Percentiles rank a stretch among this genome's conserved stretches.
Conservation (phyloP, 768 basidiomycete species). For the Glaciozyma antarctica region DNA sequence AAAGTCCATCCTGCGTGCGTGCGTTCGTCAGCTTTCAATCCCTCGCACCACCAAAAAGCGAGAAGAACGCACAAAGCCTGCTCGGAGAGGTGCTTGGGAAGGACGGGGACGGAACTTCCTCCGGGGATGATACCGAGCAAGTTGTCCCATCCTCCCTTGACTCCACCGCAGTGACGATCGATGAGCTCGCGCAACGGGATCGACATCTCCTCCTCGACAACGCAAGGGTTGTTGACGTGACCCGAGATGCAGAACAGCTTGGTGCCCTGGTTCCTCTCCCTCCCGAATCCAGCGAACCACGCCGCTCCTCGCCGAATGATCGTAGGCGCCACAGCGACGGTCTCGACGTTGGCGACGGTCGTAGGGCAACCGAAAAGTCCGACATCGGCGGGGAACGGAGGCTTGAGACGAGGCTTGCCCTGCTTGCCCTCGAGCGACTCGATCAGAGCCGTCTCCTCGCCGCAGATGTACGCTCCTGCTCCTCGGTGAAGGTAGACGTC, state of each 20-base stretch:
- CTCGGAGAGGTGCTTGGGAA: slow-evolving; percentile 70
- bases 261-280: slow-evolving; percentile 89
- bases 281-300: slow-evolving; percentile 90
- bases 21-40: neutral
- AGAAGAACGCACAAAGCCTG: slow-evolving; percentile 66
- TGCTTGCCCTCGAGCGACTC: slow-evolving; percentile 97
- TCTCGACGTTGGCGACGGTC: slow-evolving; percentile 97
- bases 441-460: slow-evolving; percentile 95
- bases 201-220: slow-evolving; percentile 98
- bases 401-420: slow-evolving; percentile 94
- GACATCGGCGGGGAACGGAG: slow-evolving; percentile 97
- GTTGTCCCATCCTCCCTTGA: slow-evolving; percentile 93
- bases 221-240: slow-evolving; percentile 96
- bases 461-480: slow-evolving; percentile 96
- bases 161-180: slow-evolving; percentile 94
- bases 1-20: slow-evolving; percentile 72
- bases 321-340: slow-evolving; percentile 92
- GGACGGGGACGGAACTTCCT: slow-evolving; percentile 84
- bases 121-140: slow-evolving; percentile 93
- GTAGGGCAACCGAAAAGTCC: slow-evolving; percentile 95
- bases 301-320: slow-evolving; percentile 77
- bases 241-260: slow-evolving; percentile 94
- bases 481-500: slow-evolving; percentile 98
- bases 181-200: slow-evolving; percentile 87
- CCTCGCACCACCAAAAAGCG: neutral